Percentiles rank a stretch among this genome's conserved stretches.
Conservation (phyloP, 2,329 filamentous ascomycete species). For the Emmonsiellopsis sp. region DNA sequence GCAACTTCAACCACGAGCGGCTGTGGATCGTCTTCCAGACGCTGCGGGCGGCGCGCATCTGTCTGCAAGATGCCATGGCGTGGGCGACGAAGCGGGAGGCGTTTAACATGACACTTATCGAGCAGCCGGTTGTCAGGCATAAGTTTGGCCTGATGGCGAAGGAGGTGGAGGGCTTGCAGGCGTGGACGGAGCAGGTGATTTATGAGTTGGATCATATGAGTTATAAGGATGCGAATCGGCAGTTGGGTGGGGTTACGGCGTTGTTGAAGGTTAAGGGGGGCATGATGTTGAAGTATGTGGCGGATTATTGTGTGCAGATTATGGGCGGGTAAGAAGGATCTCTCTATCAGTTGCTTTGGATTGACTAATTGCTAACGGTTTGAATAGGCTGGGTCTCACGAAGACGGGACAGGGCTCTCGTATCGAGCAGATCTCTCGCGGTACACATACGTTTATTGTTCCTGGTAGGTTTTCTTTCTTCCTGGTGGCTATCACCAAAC, state of each 20-base stretch:
- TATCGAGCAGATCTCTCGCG: constrained; percentile 10
- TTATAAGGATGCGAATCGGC: constrained; percentile 1
- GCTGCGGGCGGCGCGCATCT: constrained; percentile 55
- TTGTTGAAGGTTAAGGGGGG: constrained; percentile 5
- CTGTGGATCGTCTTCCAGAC: constrained; percentile 65
- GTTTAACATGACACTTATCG: constrained; percentile 71
- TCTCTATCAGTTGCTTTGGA: background rate
- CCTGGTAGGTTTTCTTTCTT: constrained; percentile 1
- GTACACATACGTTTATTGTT: constrained; percentile 6
- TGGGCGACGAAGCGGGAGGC: constrained; percentile 83
- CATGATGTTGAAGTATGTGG: constrained; percentile 5
- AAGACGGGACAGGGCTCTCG: constrained; percentile 9
- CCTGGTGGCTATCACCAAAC: background rate
- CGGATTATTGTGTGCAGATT: constrained; percentile 8
- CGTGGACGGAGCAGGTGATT: constrained; percentile 2
- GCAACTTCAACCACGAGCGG: constrained; percentile 83
- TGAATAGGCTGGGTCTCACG: constrained; percentile 6
- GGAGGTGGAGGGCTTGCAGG: constrained; percentile 1
- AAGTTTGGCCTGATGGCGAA: constrained; percentile 2
- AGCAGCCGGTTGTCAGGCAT: constrained; percentile 64
- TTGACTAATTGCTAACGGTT: background rate
- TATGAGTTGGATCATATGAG: constrained; percentile 3
- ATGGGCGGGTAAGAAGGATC: constrained; percentile 7
- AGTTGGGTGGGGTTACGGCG: constrained; percentile 2
- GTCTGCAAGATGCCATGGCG: constrained; percentile 77